phyloP scores from a whole-genome alignment of 1,284 basidiomycete genomes.

The Exsudoporus floridanus region DNA sequence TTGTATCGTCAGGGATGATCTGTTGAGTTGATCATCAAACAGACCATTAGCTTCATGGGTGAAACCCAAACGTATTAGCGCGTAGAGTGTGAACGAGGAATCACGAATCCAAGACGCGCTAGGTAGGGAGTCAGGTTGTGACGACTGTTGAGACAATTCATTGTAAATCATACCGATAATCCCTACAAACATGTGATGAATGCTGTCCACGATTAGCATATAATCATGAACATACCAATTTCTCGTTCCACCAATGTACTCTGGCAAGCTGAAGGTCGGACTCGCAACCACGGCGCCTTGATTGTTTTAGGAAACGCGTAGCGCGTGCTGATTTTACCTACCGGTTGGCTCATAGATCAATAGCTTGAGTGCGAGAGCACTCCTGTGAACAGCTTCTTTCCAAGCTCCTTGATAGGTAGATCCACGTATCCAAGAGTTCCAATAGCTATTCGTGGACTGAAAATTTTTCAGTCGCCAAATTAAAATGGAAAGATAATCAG shows the following conservation, averaged over 20 bases:
- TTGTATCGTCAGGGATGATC: conserved; percentile 16
- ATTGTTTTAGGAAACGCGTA: conserved; percentile 1
- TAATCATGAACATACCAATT: conserved; percentile 60
- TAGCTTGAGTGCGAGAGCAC: conserved; percentile 84
- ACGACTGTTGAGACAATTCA: neutral
- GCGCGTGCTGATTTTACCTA: conserved; percentile 25
- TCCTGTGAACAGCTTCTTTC: conserved; percentile 88
- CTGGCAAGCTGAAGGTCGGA: conserved; percentile 90
- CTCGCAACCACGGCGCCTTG: conserved; percentile 85
- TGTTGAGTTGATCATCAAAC: conserved; percentile 12
- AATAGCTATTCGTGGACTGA: conserved; percentile 79
- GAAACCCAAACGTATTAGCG: conserved; percentile 86
- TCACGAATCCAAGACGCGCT: conserved; percentile 89
- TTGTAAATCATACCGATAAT: conserved; percentile 54
- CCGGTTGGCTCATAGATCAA: conserved; percentile 84
- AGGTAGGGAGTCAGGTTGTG: neutral
- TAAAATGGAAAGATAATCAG: neutral
- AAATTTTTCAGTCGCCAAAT: neutral
- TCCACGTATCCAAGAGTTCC: conserved; percentile 81
- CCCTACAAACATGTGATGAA: conserved; percentile 43
- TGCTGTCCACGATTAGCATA: neutral
- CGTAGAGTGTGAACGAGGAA: conserved; percentile 89
- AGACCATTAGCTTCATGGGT: conserved; percentile 83
- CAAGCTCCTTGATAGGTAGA: conserved; percentile 88
- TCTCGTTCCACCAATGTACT: conserved; percentile 82